These are phyloP conservation scores for Dactylellina haptotyla DNA, from an alignment of 2,329 filamentous ascomycete genomes.

Conservation along the genomic window DNA sequence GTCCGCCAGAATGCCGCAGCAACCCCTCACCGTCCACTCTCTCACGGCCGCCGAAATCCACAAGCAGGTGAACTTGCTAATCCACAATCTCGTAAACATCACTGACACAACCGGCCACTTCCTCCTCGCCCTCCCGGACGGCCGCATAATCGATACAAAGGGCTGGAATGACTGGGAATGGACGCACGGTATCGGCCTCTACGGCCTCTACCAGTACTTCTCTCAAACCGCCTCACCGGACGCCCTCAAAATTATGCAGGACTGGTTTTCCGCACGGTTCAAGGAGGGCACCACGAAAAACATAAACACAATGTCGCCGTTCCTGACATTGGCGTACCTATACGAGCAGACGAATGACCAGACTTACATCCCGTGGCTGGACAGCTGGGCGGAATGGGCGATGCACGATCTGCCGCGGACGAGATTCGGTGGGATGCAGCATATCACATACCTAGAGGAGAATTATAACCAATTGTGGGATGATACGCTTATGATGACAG, in stretches of 20 bases:
- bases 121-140: slow-evolving; percentile 75
- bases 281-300: slow-evolving; percentile 80
- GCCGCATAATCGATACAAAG: slow-evolving; percentile 82
- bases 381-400: slow-evolving; percentile 84
- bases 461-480: slow-evolving; percentile 84
- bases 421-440: slow-evolving; percentile 68
- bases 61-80: slow-evolving; percentile 72
- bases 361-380: slow-evolving; percentile 79
- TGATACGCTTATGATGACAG: slow-evolving; percentile 89
- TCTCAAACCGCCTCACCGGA: slow-evolving; percentile 72
- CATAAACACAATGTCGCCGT: slow-evolving; percentile 81
- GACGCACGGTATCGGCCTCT: slow-evolving; percentile 82
- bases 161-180: slow-evolving; percentile 86
- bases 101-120: slow-evolving; percentile 79
- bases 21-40: slow-evolving; percentile 59
- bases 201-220: slow-evolving; percentile 85
- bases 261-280: slow-evolving; percentile 77
- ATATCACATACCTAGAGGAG: slow-evolving; percentile 65
- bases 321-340: slow-evolving; percentile 78
- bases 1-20: slow-evolving; percentile 60
- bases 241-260: slow-evolving; percentile 73
- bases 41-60: slow-evolving; percentile 64
- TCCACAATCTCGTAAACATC: slow-evolving; percentile 80
- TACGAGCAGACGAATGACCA: slow-evolving; percentile 77
- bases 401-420: slow-evolving; percentile 80